Percentiles rank a stretch among this genome's conserved stretches.
Evolutionary conservation across 345 rosid species (phyloP).

Genomic region (Erodium maritimum): DNA sequence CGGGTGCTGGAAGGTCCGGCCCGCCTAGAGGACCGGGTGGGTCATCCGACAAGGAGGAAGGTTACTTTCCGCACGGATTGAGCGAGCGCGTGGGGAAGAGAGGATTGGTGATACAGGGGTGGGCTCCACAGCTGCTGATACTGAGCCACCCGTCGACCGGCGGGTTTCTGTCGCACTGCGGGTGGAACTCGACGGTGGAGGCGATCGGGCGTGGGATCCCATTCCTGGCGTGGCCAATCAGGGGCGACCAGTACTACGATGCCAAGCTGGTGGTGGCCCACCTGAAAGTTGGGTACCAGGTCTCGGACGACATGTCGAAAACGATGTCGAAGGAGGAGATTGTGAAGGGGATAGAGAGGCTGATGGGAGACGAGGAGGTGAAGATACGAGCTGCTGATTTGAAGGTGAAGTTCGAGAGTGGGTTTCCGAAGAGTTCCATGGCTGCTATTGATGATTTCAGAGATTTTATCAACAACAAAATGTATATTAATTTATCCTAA

Average conservation of each 20-base stretch:
- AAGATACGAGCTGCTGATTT: slow-evolving; percentile 10
- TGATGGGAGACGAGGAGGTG: slow-evolving; percentile 27
- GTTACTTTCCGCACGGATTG: neutral
- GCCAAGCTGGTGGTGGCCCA: slow-evolving; percentile 22
- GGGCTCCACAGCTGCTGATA: slow-evolving; percentile 34
- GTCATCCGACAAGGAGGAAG: too few species aligned
- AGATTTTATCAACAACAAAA: slow-evolving; percentile 3
- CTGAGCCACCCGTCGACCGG: slow-evolving; percentile 30
- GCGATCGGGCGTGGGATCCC: slow-evolving; percentile 24
- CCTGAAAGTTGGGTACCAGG: slow-evolving; percentile 12
- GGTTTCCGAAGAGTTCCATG: slow-evolving; percentile 16
- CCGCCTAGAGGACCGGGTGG: too few species aligned
- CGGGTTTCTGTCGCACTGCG: slow-evolving; percentile 34
- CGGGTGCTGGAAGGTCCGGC: slow-evolving; percentile 3
- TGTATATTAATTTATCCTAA: too few species aligned
- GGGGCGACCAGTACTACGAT: slow-evolving; percentile 25
- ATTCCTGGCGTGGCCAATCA: slow-evolving; percentile 25
- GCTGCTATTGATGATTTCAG: slow-evolving; percentile 18
- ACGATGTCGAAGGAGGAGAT: slow-evolving; percentile 13
- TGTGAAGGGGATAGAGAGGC: slow-evolving; percentile 21
- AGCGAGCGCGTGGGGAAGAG: slow-evolving; percentile 14
- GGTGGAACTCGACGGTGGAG: slow-evolving; percentile 36
- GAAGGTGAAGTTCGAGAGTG: slow-evolving; percentile 10
- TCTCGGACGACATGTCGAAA: slow-evolving; percentile 14
- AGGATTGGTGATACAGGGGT: slow-evolving; percentile 28